Base-by-base conservation (phyloP, 2,329 filamentous ascomycete species). In the Didymellaceae sp. region DNA sequence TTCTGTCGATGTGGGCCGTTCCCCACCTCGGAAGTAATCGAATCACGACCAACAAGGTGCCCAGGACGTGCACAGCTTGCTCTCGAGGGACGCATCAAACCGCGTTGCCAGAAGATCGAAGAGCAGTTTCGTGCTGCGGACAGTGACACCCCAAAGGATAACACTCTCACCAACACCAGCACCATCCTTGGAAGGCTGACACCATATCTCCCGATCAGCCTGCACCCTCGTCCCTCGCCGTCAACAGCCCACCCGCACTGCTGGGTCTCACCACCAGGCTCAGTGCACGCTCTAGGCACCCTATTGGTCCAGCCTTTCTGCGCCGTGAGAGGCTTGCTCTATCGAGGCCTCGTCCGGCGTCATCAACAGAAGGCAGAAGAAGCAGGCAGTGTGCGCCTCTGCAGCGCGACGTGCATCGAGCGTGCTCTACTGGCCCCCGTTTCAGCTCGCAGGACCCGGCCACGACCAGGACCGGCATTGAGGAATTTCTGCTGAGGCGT, bases 281-380 rank as follows among this genome's bases (percentile, higher is more conserved):
- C 61, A 55, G 59, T 64, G 60, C 54, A 55, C 57, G 42, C 52
- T 43, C 59, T 42, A 35, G 54, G 34, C 32, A 35, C 53, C 55
- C 59, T 44, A 71, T 71, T 72, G 67, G 68, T 49, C 47, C 26
- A 34, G 20, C 39, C 44, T 50, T 50, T 55, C 55, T 48, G 57
- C 63, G 57, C 64, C 59, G 64, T 63, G 57, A 59, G 57, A 62
- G 59, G 58, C 66, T 58, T 63, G 54, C 54, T 66, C 57, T 52
- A 47, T 67, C 59, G 51, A 63, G 61, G 59, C 48, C 58, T 56
- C 56, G 62, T 60, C 55, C 59, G 59, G 61, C 65, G 63, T 65
- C 67, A 65, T 66, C 59, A 59, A 58, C 54, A 55, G 57, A 66
- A 68, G 66, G 66, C 63, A 66, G 59, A 61, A 61, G 54, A 63